A percentile compares a stretch with the other conserved stretches of the same genome.
Evolutionary conservation across 2,329 filamentous ascomycete species (phyloP).

Genomic region (Botrytis hyacinthi): DNA sequence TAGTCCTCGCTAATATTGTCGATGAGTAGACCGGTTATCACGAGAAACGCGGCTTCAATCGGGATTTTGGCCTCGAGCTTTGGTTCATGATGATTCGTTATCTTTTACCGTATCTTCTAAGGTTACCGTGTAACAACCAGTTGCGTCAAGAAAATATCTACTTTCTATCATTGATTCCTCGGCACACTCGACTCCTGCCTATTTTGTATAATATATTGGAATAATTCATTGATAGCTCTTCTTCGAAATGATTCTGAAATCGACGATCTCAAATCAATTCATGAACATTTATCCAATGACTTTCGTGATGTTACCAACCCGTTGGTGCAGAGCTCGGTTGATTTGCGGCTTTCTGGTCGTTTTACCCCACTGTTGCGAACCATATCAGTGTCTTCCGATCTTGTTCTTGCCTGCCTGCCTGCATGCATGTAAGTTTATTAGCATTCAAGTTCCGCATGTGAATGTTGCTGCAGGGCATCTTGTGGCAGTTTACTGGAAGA

Average conservation of each 20-base stretch:
- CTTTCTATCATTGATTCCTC: neutral
- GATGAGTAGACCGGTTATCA: neutral
- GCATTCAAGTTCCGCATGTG: neutral
- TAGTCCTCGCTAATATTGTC: neutral
- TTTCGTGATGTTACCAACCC: neutral
- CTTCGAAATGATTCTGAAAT: neutral
- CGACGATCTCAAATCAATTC: neutral
- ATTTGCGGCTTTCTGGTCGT: neutral
- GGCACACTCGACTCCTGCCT: conserved; percentile 4
- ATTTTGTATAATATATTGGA: neutral
- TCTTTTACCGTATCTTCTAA: neutral
- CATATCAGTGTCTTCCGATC: neutral
- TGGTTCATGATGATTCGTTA: neutral
- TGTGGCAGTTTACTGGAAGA: neutral
- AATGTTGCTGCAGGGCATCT: neutral
- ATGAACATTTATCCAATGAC: neutral
- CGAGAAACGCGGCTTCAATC: neutral
- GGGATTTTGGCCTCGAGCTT: neutral
- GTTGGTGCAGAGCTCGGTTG: neutral
- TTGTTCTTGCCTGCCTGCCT: neutral
- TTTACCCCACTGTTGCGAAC: neutral
- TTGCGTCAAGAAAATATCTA: neutral
- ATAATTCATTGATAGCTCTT: neutral
- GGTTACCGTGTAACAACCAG: neutral
- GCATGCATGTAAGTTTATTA: neutral